phyloP scores from a whole-genome alignment of 805 yeast species.

The Candida dendrica region DNA sequence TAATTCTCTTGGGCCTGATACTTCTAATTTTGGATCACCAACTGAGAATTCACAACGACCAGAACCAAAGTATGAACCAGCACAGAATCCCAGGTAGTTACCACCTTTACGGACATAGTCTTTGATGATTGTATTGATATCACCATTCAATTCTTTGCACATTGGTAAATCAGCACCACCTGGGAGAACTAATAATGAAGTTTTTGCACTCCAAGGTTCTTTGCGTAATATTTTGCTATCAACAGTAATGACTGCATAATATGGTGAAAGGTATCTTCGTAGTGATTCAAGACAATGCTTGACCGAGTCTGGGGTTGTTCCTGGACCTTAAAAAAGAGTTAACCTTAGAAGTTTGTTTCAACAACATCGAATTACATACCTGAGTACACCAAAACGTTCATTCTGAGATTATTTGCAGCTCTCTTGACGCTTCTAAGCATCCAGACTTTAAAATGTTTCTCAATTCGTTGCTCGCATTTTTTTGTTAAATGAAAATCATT shows the following conservation, averaged over 20 bases:
- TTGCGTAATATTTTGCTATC: slow-evolving; percentile 52
- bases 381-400: slow-evolving; percentile 72
- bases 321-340: slow-evolving; percentile 50
- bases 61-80: slow-evolving; percentile 89
- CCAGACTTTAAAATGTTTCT: not conserved
- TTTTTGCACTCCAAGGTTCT: slow-evolving; percentile 86
- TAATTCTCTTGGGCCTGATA: slow-evolving; percentile 79
- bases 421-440: not conserved
- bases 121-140: slow-evolving; percentile 51
- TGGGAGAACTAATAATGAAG: slow-evolving; percentile 77
- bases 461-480: too few species aligned
- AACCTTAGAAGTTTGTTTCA: too few species aligned
- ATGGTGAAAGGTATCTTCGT: slow-evolving; percentile 69
- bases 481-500: too few species aligned
- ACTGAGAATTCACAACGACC: slow-evolving; percentile 75
- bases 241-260: slow-evolving; percentile 78
- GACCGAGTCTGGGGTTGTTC: slow-evolving; percentile 82
- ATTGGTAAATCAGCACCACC: slow-evolving; percentile 97
- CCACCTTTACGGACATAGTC: slow-evolving; percentile 78
- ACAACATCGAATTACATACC: slow-evolving; percentile 34
- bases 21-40: slow-evolving; percentile 65
- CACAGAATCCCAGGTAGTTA: slow-evolving; percentile 78
- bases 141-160: slow-evolving; percentile 65
- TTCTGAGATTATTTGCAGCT: slow-evolving; percentile 17
- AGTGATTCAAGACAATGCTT: slow-evolving; percentile 77